Evolutionary conservation across 2,329 filamentous ascomycete genomes (phyloP).

Genomic region (Talaromyces sp.): DNA sequence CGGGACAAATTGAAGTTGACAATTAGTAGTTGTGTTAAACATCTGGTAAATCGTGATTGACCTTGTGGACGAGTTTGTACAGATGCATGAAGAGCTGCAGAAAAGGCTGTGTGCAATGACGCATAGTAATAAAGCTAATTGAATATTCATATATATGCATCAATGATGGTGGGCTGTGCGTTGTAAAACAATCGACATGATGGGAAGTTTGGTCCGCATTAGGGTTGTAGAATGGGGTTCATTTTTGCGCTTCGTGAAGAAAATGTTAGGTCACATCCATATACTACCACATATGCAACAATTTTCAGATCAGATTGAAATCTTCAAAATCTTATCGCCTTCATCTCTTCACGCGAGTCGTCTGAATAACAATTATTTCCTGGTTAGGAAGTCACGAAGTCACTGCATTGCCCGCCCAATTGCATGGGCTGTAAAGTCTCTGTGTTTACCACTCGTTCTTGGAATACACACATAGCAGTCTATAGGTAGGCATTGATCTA

Average conservation of each 20-base stretch:
- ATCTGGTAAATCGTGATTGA: not conserved
- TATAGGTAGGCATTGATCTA: not conserved
- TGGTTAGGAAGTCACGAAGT: not conserved
- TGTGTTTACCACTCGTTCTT: not conserved
- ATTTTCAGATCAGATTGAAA: not conserved
- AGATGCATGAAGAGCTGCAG: slow-evolving; percentile 2
- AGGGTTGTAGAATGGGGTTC: not conserved
- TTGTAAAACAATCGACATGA: not conserved
- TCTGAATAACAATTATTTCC: not conserved
- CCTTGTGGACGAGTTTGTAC: not conserved
- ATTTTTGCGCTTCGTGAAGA: not conserved
- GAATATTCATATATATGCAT: not conserved
- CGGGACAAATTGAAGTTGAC: not conserved
- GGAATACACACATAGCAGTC: not conserved
- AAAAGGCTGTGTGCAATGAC: not conserved
- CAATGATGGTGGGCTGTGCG: not conserved
- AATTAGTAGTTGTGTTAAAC: not conserved
- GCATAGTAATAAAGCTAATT: not conserved
- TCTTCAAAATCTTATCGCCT: not conserved
- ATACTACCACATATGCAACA: not conserved
- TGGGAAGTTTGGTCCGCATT: not conserved
- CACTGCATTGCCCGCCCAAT: not conserved
- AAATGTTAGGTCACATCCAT: not conserved
- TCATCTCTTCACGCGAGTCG: not conserved
- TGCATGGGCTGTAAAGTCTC: not conserved